Evolutionary conservation across 148 eudicot species (phyloP), one percentile per base, ranked within the genome.

Genomic region (Fagopyrum tataricum): DNA sequence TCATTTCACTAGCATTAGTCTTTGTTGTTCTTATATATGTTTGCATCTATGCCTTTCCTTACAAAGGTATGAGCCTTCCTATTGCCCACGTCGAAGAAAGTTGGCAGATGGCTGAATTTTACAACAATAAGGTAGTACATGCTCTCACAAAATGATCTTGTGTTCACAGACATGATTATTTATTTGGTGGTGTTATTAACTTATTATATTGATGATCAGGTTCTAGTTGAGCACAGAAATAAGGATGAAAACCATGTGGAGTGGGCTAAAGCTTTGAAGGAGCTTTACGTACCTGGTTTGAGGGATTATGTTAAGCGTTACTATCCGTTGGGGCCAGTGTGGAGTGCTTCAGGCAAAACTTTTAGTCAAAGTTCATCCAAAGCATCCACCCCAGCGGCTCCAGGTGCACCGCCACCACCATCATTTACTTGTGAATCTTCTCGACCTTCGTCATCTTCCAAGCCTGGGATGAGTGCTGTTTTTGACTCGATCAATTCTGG

Each of bases 61-160:
- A 43, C 17, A 49, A 14, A 95, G 99, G 99, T 76, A 91, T 95
- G 99, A 95, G 96, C 84, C 88, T 95, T 86, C 99, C 99, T 72
- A 91, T 87, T 69, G 96, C 92, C 75, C 96, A 95, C 61, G 99
- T 95, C 55, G 99, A 95, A 85, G 99, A 95, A 84, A 87, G 96
- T 83, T 95, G 99, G 99, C 97, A 95, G 80, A 85, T 86, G 90
- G 99, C 99, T 68, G 97, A 95, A 76, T 95, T 95, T 84, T 95
- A 91, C 77, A 85, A 83, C 67, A 95, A 95, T 82, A 95, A 95
- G 99, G 99, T 95, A 64, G 18, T 64, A 13, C n/a, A 64, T 37
- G 43, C 8, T 64, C 69, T 13, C 41, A 64, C 69, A 64, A 64
- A 37, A 42, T 64, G 10, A 31, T 31, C 37, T 31, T 31, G 37